Conservation (phyloP, 2,329 filamentous ascomycete genomes). For the Elsinoe arachidis region DNA sequence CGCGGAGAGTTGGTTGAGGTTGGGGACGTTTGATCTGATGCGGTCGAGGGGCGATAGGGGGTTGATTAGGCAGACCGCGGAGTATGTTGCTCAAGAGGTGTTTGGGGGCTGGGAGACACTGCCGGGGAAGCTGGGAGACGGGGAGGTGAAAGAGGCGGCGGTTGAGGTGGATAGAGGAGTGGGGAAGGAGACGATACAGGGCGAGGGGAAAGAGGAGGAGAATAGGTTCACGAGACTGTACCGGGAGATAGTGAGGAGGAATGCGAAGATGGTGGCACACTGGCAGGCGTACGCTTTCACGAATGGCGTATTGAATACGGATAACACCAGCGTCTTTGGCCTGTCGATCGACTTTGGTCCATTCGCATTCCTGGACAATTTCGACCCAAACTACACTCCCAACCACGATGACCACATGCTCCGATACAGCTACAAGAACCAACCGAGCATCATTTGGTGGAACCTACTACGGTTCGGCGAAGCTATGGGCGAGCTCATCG, state of each 20-base stretch:
- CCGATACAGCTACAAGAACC: constrained; percentile 86
- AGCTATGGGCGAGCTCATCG: constrained; percentile 77
- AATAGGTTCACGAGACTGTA: constrained; percentile 85
- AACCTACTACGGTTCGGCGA: constrained; percentile 89
- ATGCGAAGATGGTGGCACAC: constrained; percentile 77
- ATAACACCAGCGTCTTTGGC: constrained; percentile 88
- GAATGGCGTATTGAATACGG: constrained; percentile 95
- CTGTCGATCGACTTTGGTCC: constrained; percentile 91
- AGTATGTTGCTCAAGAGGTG: constrained; percentile 80
- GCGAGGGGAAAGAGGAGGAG: constrained; percentile 56
- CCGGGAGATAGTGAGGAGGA: constrained; percentile 75
- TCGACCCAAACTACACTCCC: constrained; percentile 87
- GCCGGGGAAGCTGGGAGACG: constrained; percentile 47
- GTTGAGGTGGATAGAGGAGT: constrained; percentile 31
- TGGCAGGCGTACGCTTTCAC: constrained; percentile 99
- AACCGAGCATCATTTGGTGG: constrained; percentile 98
- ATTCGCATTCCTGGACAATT: constrained; percentile 96
- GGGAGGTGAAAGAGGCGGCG: constrained; percentile 42
- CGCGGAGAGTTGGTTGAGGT: constrained; percentile 80
- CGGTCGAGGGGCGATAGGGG: constrained; percentile 70
- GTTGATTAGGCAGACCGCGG: constrained; percentile 64
- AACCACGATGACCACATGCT: constrained; percentile 90
- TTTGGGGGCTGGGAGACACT: constrained; percentile 82
- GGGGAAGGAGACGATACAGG: constrained; percentile 52
- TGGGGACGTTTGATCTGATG: constrained; percentile 94